A percentile compares a stretch with the other conserved stretches of the same genome.
phyloP scores from a whole-genome alignment of 345 rosid species.

The Ailanthus altissimus region DNA sequence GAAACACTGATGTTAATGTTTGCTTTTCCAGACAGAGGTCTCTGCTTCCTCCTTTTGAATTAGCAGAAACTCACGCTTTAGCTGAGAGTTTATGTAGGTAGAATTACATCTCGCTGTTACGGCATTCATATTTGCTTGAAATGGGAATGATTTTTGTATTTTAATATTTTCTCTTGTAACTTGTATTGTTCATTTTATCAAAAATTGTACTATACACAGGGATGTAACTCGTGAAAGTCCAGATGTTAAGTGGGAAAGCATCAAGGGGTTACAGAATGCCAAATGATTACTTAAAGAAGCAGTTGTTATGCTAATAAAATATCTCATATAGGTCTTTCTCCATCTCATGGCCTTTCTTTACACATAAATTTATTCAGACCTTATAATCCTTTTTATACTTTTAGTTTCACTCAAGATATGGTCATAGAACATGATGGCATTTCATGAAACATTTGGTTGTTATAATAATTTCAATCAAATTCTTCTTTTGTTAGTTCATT shows the following conservation, averaged over 20 bases:
- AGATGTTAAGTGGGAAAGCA: slow-evolving; percentile 93
- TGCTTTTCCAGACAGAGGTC: slow-evolving; percentile 62
- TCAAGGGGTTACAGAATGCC: slow-evolving; percentile 86
- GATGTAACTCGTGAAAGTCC: slow-evolving; percentile 93
- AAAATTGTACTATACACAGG: slow-evolving; percentile 38
- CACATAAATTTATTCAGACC: background rate
- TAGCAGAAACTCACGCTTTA: slow-evolving; percentile 76
- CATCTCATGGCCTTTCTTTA: background rate
- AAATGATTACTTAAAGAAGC: slow-evolving; percentile 94
- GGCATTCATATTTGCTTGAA: background rate
- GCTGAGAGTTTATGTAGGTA: slow-evolving; percentile 94
- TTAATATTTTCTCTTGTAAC: background rate
- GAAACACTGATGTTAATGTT: slow-evolving; percentile 20
- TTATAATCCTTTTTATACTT: background rate
- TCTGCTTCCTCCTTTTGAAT: slow-evolving; percentile 86
- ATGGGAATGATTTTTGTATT: background rate
- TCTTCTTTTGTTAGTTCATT: background rate
- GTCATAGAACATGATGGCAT: background rate
- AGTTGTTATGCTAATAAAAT: slow-evolving; percentile 98
- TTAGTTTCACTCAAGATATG: background rate
- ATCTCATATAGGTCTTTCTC: slow-evolving; percentile 70
- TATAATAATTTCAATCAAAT: background rate
- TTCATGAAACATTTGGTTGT: background rate
- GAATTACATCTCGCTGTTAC: background rate
- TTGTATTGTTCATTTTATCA: background rate